These are phyloP conservation scores for Rosa lucieae DNA, from an alignment of 306 rosid genomes.

Conservation along the genomic window DNA sequence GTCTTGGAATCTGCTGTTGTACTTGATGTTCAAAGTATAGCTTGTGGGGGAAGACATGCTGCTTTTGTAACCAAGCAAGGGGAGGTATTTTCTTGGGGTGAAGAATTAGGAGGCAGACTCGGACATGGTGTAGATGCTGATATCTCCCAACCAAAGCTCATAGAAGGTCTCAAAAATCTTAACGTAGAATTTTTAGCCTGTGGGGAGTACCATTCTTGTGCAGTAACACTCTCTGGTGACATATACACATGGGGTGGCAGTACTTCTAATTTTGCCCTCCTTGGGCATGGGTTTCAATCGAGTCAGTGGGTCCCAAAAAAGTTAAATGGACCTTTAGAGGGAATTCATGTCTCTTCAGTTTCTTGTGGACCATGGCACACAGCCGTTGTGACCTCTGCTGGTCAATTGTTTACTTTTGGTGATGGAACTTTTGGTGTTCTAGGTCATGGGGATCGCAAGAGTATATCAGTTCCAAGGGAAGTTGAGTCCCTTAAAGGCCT, in stretches of 20 bases:
- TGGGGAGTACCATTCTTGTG: constrained; percentile 96
- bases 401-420: constrained; percentile 92
- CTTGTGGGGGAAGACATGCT: constrained; percentile 93
- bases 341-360: constrained; percentile 83
- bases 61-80: constrained; percentile 94
- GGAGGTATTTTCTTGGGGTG: constrained; percentile 96
- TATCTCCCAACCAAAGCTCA: constrained; percentile 83
- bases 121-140: constrained; percentile 96
- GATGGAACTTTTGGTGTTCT: constrained; percentile 98
- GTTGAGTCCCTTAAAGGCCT: constrained; percentile 96
- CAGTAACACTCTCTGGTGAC: constrained; percentile 91
- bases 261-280: constrained; percentile 67
- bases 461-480: constrained; percentile 82
- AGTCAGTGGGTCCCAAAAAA: constrained; percentile 96
- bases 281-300: constrained; percentile 80
- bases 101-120: constrained; percentile 96
- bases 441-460: constrained; percentile 90
- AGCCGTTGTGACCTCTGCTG: constrained; percentile 89
- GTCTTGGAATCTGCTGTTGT: constrained; percentile 88
- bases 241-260: constrained; percentile 98
- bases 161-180: constrained; percentile 71
- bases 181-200: constrained; percentile 89
- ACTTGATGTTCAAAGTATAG: constrained; percentile 83
- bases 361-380: constrained; percentile 99
- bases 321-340: constrained; percentile 86